Evolutionary conservation across 2,329 filamentous ascomycete species (phyloP).

Genomic region (Fusarium sp.): DNA sequence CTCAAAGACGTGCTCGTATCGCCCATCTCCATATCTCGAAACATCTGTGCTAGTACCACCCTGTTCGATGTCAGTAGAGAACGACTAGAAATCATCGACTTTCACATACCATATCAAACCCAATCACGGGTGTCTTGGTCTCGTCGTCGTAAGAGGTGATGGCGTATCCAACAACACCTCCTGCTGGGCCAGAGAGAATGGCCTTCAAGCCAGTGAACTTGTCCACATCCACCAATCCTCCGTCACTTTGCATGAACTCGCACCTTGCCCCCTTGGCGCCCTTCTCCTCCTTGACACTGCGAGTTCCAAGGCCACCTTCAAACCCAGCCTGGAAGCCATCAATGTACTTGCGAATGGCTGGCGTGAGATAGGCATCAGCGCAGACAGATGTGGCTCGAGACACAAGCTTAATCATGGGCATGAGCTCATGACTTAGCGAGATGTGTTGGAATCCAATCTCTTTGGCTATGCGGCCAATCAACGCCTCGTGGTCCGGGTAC

Average conservation of each 20-base stretch:
- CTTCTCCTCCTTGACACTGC: constrained; percentile 75
- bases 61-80: constrained; percentile 43
- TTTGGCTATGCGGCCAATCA: constrained; percentile 79
- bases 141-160: constrained; percentile 88
- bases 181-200: constrained; percentile 91
- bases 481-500: constrained; percentile 85
- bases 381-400: constrained; percentile 57
- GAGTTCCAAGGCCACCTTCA: constrained; percentile 80
- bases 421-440: constrained; percentile 62
- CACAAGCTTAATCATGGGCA: constrained; percentile 60
- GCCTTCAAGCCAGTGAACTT: constrained; percentile 87
- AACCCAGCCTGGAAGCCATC: constrained; percentile 88
- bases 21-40: constrained; percentile 84
- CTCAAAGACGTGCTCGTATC: constrained; percentile 94
- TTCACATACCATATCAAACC: constrained; percentile 97
- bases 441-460: constrained; percentile 83
- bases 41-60: constrained; percentile 94
- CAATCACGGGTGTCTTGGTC: constrained; percentile 87
- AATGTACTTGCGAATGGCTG: constrained; percentile 56
- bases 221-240: constrained; percentile 78
- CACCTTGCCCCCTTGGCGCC: constrained; percentile 80
- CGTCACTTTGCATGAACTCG: constrained; percentile 95
- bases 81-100: too few species aligned
- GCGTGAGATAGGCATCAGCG: constrained; percentile 59
- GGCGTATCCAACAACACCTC: constrained; percentile 92